These are phyloP conservation scores for Hymenoscyphus repandus DNA, from an alignment of 2,329 filamentous ascomycete genomes.

Conservation along the genomic window DNA sequence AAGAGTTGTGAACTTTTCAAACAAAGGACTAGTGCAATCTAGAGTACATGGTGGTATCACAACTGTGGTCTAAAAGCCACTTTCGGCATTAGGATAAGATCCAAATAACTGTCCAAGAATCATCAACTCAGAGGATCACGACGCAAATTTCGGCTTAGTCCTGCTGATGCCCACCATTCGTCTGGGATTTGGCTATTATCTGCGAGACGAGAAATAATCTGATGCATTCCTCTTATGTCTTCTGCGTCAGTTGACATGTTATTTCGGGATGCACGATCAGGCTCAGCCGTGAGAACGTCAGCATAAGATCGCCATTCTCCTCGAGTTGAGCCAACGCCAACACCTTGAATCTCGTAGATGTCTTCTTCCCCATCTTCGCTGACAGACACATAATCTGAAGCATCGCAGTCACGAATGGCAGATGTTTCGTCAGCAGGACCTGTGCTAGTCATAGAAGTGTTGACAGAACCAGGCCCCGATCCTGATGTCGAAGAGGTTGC, in stretches of 20 bases:
- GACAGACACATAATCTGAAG: slow-evolving; percentile 24
- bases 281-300: slow-evolving; percentile 26
- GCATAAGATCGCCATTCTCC: slow-evolving; percentile 25
- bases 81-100: neutral
- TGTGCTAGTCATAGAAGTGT: slow-evolving; percentile 26
- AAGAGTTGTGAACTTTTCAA: slow-evolving; percentile 6
- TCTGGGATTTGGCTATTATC: slow-evolving; percentile 72
- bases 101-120: neutral
- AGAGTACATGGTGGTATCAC: slow-evolving; percentile 24
- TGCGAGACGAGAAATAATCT: slow-evolving; percentile 65
- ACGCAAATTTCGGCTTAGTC: slow-evolving; percentile 55
- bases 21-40: slow-evolving; percentile 5
- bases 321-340: slow-evolving; percentile 2
- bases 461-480: slow-evolving; percentile 23
- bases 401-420: slow-evolving; percentile 25
- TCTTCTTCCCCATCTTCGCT: slow-evolving; percentile 34
- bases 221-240: slow-evolving; percentile 60
- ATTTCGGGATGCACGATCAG: slow-evolving; percentile 27
- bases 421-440: slow-evolving; percentile 15
- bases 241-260: slow-evolving; percentile 26
- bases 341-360: slow-evolving; percentile 20
- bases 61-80: slow-evolving; percentile 5
- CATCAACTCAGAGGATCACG: slow-evolving; percentile 33
- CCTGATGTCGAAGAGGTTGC: slow-evolving; percentile 21
- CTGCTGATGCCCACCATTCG: slow-evolving; percentile 72